Conservation (phyloP, 2,329 filamentous ascomycete genomes). For the Monilinia polystroma region DNA sequence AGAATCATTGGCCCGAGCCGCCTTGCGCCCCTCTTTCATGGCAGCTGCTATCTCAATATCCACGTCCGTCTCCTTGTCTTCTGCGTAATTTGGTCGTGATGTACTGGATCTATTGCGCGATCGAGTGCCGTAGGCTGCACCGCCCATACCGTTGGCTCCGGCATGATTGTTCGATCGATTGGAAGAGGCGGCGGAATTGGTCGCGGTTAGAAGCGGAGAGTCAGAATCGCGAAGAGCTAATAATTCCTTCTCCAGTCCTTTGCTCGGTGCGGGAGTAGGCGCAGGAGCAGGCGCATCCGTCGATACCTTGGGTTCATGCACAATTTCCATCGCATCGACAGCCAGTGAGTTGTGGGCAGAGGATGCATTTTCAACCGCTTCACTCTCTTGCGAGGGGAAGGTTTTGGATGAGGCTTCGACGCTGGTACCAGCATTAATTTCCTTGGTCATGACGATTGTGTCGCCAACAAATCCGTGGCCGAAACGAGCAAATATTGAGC, state of each 20-base stretch:
- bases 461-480: conserved; percentile 18
- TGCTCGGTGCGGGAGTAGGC: conserved; percentile 16
- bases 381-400: conserved; percentile 30
- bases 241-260: conserved; percentile 25
- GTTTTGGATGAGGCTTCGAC: conserved; percentile 29
- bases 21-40: conserved; percentile 59
- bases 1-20: conserved; percentile 42
- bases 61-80: conserved; percentile 86
- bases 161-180: conserved; percentile 51
- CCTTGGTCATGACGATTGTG: conserved; percentile 36
- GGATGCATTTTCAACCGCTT: conserved; percentile 21
- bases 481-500: conserved; percentile 13
- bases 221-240: conserved; percentile 31
- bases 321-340: conserved; percentile 24
- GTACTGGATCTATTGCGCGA: conserved; percentile 83
- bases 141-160: conserved; percentile 30
- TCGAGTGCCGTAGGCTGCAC: conserved; percentile 75
- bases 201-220: conserved; percentile 50
- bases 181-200: conserved; percentile 47
- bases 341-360: conserved; percentile 26
- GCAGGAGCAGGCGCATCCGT: conserved; percentile 13
- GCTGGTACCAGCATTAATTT: conserved; percentile 35
- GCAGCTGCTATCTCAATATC: conserved; percentile 72
- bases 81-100: conserved; percentile 88
- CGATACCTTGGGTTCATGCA: conserved; percentile 18